Evolutionary conservation across 139 green algal species (phyloP), one percentile per base, ranked within the genome.

Genomic region (Chlamydomonas sp.): DNA sequence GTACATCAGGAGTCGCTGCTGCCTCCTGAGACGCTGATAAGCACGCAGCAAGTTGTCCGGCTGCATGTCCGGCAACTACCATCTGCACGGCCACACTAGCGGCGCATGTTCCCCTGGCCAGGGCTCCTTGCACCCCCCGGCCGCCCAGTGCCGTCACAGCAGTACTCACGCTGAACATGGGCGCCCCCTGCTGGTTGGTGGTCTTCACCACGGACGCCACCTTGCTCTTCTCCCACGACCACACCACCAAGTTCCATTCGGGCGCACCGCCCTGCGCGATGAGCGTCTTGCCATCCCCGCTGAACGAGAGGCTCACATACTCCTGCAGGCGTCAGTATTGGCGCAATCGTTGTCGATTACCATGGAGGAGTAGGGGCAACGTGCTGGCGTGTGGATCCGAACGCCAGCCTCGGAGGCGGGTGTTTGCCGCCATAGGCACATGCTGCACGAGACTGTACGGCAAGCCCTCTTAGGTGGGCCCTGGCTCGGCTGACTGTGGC

Each of bases 191-290:
- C 82, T 93, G 90, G 88, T 92, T 93, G 16, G 90, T 93, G 10
- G 86, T 93, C 79, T 91, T 89, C 15, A 94, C 90, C 63, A 75
- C 90, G 31, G 85, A 85, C 12, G 86, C 90, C 49, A 98, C 84
- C 84, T 98, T 98, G 87, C 87, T 90, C 90, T 98, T 98, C 85
- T 99, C 97, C 96, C 96, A 99, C 1, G 93, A 85, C 96, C 96
- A 99, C 60, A 98, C 84, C 72, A 96, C 90, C 62, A 98, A 88
- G 86, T 95, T 97, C 93, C 95, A 99, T n/a, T 98, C 96, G 17
- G 96, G 96, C 0, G 90, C 93, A 17, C 95, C 97, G 31, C 94
- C 95, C 84, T 98, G 97, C 3, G 94, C 94, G 20, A 95, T 92
- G 80, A 99, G 89, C 81, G 95, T 91, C 87, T 96, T 96, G 9